These are phyloP conservation scores for Sarcodon sp. DNA, from an alignment of 768 basidiomycete genomes.

Conservation along the genomic window DNA sequence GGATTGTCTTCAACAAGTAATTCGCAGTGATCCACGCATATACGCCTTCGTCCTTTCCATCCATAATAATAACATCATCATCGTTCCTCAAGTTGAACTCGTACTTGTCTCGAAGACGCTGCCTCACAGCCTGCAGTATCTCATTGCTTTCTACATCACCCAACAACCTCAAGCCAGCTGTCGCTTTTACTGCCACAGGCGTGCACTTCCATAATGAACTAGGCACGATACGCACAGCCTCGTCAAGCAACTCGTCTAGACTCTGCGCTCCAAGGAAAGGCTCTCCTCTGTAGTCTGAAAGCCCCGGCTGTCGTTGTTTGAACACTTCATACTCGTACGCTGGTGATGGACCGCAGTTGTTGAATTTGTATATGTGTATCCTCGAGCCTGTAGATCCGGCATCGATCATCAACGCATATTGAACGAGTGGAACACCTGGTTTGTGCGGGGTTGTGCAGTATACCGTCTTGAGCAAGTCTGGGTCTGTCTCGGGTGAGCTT, in stretches of 20 bases:
- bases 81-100: conserved; percentile 53
- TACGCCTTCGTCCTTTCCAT: conserved; percentile 93
- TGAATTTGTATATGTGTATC: conserved; percentile 98
- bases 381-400: conserved; percentile 96
- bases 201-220: conserved; percentile 52
- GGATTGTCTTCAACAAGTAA: conserved; percentile 72
- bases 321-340: conserved; percentile 91
- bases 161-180: conserved; percentile 73
- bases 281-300: conserved; percentile 47
- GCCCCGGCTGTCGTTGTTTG: conserved; percentile 66
- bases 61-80: conserved; percentile 81
- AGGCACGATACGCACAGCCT: conserved; percentile 74
- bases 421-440: conserved; percentile 46
- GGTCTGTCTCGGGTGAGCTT: conserved; percentile 58
- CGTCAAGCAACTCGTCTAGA: conserved; percentile 68
- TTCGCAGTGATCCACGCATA: conserved; percentile 99
- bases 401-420: conserved; percentile 96
- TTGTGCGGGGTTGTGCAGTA: conserved; percentile 51
- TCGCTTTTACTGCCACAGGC: conserved; percentile 87
- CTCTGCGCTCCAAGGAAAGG: conserved; percentile 66
- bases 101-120: conserved; percentile 41
- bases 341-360: conserved; percentile 71
- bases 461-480: conserved; percentile 59
- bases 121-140: conserved; percentile 66
- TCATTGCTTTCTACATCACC: conserved; percentile 46